Evolutionary conservation across 305 asterid species (phyloP), one percentile per base, ranked within the genome.

Genomic region (Fraxinus velutina): DNA sequence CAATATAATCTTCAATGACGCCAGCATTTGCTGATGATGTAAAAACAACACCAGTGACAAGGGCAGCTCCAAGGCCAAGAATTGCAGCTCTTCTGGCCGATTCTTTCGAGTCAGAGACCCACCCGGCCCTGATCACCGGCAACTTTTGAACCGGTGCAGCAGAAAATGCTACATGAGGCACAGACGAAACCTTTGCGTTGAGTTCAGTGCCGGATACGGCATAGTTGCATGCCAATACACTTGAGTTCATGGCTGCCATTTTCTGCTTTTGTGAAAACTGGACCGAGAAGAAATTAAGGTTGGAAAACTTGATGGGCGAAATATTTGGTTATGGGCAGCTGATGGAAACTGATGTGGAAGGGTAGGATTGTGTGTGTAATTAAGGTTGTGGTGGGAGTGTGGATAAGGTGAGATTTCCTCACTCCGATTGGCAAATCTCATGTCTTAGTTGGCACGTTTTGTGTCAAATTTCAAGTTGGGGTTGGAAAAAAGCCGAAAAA

Each of bases 361-460:
- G 22, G 21, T 52, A 52, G 22, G 62, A 52, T 52, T 10, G 57
- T 47, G 19, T 13, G 77, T 55, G 91, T 6, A 84, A 86, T 77
- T 72, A 57, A 84, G 88, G 75, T 66, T 89, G 93, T 91, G 99
- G 98, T 84, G 88, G 91, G 91, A 87, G 93, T 91, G 93, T 91
- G 97, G 99, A 95, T 95, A 93, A 93, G 97, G 98, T 91, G 92
- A 91, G 98, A 91, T 95, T 91, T 88, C 97, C 90, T 90, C 89
- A 84, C 81, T 89, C 88, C 85, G 70, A 90, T 93, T 93, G 97
- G 96, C 91, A 88, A 80, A 85, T 80, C 80, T 19, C n/a, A 77
- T 78, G 13, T 21, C 13, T 27, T 19, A 57, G 29, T 57, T 1
- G 52, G 27, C 84, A n/a, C 5, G 39, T 80, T 77, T 42, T 9